A percentile compares a stretch with the other conserved stretches of the same genome.
Conservation (phyloP, 164 flowering plant species). For the Kalanchoe fedtschenkoi region DNA sequence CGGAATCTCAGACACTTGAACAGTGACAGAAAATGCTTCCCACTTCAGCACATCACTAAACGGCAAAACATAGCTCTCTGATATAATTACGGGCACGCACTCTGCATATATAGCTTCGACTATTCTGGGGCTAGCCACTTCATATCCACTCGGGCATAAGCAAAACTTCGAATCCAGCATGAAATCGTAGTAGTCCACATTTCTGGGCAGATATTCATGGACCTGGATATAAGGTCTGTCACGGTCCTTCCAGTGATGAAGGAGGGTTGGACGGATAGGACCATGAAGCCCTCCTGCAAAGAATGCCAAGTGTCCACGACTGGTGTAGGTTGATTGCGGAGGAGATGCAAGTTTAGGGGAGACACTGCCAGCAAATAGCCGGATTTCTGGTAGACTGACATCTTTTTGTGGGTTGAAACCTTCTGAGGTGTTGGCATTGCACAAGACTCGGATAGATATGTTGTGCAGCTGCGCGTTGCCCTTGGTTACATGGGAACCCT, state of each 20-base stretch:
- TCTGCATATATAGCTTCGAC: constrained; percentile 26
- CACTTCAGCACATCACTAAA: constrained; percentile 32
- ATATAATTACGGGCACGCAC: constrained; percentile 32
- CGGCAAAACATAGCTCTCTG: constrained; percentile 23
- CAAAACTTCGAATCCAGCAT: constrained; percentile 26
- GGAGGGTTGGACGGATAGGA: constrained; percentile 10
- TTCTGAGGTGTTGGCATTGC: constrained; percentile 46
- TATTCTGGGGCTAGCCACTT: constrained; percentile 32
- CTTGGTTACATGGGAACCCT: constrained; percentile 32
- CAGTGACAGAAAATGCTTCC: constrained; percentile 13
- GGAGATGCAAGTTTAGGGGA: constrained; percentile 1
- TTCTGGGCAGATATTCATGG: too few relatives aligned
- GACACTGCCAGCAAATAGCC: constrained; percentile 1
- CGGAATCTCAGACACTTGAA: constrained; percentile 19
- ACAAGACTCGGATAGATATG: constrained; percentile 30
- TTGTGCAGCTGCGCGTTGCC: constrained; percentile 15
- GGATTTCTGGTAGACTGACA: constrained; percentile 36
- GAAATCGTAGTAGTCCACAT: too few relatives aligned
- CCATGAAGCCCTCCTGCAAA: constrained; percentile 34
- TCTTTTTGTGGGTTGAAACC: constrained; percentile 28
- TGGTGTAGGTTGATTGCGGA: constrained; percentile 8
- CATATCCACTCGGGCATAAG: constrained; percentile 31
- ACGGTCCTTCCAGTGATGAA: constrained; percentile 22
- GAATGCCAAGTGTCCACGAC: constrained; percentile 16
- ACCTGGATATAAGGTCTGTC: constrained; percentile 14